These are phyloP conservation scores for Thoreauomyces humboldtii DNA, from an alignment of 192 early-diverging fungal species.

Conservation along the genomic window DNA sequence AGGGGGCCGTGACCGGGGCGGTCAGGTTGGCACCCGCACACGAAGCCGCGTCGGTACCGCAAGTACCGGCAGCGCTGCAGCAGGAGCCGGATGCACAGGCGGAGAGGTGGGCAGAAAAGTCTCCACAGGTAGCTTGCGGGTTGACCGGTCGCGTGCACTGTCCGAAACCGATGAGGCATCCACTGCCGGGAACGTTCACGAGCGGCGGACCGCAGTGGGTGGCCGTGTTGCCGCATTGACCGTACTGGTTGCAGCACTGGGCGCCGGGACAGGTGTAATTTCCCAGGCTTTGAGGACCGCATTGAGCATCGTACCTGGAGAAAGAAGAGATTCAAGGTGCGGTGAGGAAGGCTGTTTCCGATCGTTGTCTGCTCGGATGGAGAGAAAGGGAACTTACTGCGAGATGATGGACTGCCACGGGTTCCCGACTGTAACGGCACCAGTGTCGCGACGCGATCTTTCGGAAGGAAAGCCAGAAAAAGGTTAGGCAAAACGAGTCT, in stretches of 20 bases:
- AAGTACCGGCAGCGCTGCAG: background rate
- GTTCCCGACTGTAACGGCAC: too few species aligned
- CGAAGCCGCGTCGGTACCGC: background rate
- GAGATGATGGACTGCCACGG: too few species aligned
- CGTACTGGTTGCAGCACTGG: background rate
- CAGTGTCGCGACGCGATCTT: too few species aligned
- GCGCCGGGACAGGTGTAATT: background rate
- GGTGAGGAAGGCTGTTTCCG: too few species aligned
- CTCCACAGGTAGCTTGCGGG: background rate
- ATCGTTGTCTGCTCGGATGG: too few species aligned
- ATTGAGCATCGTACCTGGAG: background rate
- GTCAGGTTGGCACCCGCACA: background rate
- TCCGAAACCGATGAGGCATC: slow-evolving; percentile 2
- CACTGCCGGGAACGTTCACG: background rate
- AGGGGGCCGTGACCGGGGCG: background rate
- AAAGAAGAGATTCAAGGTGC: too few species aligned
- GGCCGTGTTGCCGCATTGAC: background rate
- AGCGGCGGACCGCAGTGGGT: background rate
- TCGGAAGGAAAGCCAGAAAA: too few species aligned
- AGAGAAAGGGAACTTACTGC: too few species aligned
- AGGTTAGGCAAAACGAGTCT: too few species aligned
- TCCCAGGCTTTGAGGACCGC: background rate
- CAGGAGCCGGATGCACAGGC: background rate
- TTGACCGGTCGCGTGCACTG: background rate
- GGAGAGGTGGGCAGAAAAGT: background rate